Evolutionary conservation across 2,329 filamentous ascomycete genomes (phyloP).

Genomic region (Intubia oerlemansii): DNA sequence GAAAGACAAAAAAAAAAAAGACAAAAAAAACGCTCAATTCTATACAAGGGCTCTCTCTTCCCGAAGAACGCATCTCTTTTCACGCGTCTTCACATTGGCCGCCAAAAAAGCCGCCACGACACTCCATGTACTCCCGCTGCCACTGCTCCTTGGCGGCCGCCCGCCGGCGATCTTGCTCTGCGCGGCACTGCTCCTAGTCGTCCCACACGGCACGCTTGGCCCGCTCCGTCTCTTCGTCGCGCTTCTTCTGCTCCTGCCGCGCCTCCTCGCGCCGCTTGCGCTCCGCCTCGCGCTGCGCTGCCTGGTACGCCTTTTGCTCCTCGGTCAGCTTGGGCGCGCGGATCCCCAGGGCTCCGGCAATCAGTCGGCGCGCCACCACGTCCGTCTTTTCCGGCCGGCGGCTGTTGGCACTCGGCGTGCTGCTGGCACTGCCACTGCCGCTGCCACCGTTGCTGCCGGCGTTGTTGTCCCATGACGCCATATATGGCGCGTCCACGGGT

Average conservation of each 20-base stretch:
- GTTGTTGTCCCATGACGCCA: too few species aligned
- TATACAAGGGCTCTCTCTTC: too few species aligned
- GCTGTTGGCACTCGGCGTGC: neutral
- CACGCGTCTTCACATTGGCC: too few species aligned
- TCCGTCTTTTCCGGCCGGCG: constrained; percentile 75
- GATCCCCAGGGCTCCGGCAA: constrained; percentile 71
- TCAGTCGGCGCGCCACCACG: constrained; percentile 72
- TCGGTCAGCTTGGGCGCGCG: constrained; percentile 67
- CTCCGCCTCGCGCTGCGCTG: constrained; percentile 65
- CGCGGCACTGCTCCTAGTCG: constrained; percentile 22
- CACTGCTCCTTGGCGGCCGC: too few species aligned
- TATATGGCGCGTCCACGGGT: too few species aligned
- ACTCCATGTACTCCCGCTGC: too few species aligned
- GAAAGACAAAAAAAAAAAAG: too few species aligned
- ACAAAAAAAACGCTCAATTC: neutral
- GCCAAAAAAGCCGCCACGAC: too few species aligned
- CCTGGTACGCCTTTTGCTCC: constrained; percentile 75
- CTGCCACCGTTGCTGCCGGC: constrained; percentile 7
- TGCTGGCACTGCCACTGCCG: neutral
- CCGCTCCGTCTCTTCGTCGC: constrained; percentile 44
- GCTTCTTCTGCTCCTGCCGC: constrained; percentile 38
- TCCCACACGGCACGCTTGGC: constrained; percentile 82
- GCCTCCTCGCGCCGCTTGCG: constrained; percentile 54
- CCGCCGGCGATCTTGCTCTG: too few species aligned
- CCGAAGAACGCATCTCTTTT: too few species aligned